These are phyloP conservation scores for Eragrostis nindensis DNA, from an alignment of 176 grass and related monocot species.

Conservation along the genomic window DNA sequence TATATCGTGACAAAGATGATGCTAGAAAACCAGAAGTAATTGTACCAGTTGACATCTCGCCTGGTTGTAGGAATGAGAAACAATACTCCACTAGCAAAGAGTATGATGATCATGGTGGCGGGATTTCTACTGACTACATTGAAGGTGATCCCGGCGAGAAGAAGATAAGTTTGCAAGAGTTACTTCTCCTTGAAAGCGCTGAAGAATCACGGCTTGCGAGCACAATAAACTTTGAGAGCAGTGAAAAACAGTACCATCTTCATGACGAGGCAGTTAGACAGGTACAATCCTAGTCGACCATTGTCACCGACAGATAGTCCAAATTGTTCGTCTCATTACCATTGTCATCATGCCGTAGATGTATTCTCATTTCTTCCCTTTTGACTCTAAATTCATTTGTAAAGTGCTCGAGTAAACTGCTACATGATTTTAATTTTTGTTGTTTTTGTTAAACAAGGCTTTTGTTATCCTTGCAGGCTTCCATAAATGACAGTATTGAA, in stretches of 20 bases:
- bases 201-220: slow-evolving; percentile 36
- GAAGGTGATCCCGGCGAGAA: slow-evolving; percentile 25
- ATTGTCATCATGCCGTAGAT: neutral
- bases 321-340: slow-evolving; percentile 6
- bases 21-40: slow-evolving; percentile 23
- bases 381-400: neutral
- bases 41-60: slow-evolving; percentile 29
- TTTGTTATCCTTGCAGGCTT: slow-evolving; percentile 51
- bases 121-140: neutral
- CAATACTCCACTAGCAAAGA: slow-evolving; percentile 17
- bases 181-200: slow-evolving; percentile 56
- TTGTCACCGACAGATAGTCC: neutral
- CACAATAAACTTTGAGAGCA: slow-evolving; percentile 26
- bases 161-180: slow-evolving; percentile 54
- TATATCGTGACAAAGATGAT: slow-evolving; percentile 24
- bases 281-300: slow-evolving; percentile 33
- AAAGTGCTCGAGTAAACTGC: neutral
- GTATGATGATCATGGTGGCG: slow-evolving; percentile 28
- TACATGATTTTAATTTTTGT: slow-evolving; percentile 9
- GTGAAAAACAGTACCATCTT: slow-evolving; percentile 43
- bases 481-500: slow-evolving; percentile 30
- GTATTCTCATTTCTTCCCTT: neutral
- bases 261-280: slow-evolving; percentile 37
- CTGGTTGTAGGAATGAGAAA: slow-evolving; percentile 25
- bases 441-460: neutral